A percentile compares a stretch with the other conserved stretches of the same genome.
Conservation (phyloP, 73 alveolate genomes). For the Tetrahymena thermophila region DNA sequence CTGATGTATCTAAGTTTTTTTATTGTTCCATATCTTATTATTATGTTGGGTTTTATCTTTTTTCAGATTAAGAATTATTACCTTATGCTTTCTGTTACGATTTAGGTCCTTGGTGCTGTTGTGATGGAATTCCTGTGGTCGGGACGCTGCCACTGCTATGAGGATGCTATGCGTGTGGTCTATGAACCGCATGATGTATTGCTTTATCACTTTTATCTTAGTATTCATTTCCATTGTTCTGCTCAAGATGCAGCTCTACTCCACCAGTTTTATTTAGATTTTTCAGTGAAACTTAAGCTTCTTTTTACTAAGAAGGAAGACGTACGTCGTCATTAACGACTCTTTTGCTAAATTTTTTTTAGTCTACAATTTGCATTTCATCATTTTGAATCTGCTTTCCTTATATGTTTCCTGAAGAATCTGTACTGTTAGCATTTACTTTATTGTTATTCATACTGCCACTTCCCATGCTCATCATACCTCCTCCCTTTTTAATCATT, state of each 20-base stretch:
- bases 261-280: background rate
- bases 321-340: background rate
- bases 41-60: background rate
- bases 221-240: background rate
- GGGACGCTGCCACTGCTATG: background rate
- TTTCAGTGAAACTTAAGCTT: background rate
- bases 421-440: background rate
- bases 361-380: background rate
- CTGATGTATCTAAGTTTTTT: background rate
- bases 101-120: background rate
- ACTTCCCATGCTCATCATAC: constrained; percentile 1
- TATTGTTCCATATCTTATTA: background rate
- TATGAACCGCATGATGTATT: background rate
- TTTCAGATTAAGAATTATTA: background rate
- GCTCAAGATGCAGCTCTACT: background rate
- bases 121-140: background rate
- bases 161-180: background rate
- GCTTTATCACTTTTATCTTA: background rate
- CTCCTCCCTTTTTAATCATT: background rate
- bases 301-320: background rate
- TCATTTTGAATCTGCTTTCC: background rate
- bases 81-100: background rate
- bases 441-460: background rate
- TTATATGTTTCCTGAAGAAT: background rate
- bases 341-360: background rate